A percentile compares a stretch with the other conserved stretches of the same genome.
Evolutionary conservation across 805 yeast species (phyloP).

Genomic region (Wickerhamomyces kurtzmanii): DNA sequence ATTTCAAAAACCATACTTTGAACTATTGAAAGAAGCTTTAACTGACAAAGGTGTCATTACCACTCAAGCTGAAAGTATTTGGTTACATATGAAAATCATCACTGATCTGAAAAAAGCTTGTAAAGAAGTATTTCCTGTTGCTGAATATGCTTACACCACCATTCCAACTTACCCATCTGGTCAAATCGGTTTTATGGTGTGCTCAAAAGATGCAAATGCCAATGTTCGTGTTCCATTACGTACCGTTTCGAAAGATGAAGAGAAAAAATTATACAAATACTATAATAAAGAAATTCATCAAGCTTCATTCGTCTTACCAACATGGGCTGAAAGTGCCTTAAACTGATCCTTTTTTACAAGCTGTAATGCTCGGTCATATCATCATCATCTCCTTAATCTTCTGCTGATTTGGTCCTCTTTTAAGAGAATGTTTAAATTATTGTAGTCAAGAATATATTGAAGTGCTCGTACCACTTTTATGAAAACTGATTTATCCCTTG

Average conservation of each 20-base stretch:
- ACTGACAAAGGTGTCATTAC: constrained; percentile 87
- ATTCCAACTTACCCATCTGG: constrained; percentile 98
- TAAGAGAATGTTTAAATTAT: too few species aligned
- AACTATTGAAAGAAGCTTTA: constrained; percentile 76
- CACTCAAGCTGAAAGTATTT: constrained; percentile 92
- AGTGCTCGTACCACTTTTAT: too few species aligned
- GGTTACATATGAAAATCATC: constrained; percentile 84
- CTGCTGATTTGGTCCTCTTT: too few species aligned
- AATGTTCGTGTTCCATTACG: constrained; percentile 65
- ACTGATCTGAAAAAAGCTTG: constrained; percentile 77
- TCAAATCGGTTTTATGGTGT: constrained; percentile 96
- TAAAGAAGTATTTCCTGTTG: constrained; percentile 79
- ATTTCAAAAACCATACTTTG: constrained; percentile 88
- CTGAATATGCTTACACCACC: constrained; percentile 82
- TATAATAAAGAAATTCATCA: constrained; percentile 78
- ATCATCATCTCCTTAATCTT: too few species aligned
- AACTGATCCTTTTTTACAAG: too few species aligned
- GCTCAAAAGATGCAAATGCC: constrained; percentile 63
- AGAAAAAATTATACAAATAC: constrained; percentile 60
- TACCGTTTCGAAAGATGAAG: constrained; percentile 50
- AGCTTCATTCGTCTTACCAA: constrained; percentile 88
- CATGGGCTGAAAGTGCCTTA: constrained; percentile 63
- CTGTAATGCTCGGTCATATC: too few species aligned
- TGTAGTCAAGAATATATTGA: too few species aligned
- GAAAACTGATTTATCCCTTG: too few species aligned